A percentile compares a stretch with the other conserved stretches of the same genome.
phyloP scores from a whole-genome alignment of 2,329 filamentous ascomycete genomes.

The Microsporum canis region DNA sequence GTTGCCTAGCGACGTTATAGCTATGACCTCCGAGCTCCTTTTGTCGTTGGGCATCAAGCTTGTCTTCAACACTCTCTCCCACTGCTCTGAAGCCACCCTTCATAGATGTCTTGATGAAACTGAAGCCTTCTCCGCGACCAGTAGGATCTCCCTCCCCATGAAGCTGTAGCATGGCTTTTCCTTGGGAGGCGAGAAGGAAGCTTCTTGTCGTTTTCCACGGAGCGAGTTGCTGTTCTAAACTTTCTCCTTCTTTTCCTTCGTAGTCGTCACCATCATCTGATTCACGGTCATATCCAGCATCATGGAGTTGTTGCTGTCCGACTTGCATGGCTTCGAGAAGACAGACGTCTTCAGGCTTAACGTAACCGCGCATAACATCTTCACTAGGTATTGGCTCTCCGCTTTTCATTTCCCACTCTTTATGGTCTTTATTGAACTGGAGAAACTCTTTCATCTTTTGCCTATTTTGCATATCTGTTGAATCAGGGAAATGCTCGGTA shows the following conservation, averaged over 20 bases:
- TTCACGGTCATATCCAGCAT: constrained; percentile 69
- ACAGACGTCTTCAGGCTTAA: constrained; percentile 92
- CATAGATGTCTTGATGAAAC: constrained; percentile 96
- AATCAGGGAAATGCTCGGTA: constrained; percentile 83
- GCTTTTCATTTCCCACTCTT: constrained; percentile 70
- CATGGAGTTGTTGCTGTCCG: constrained; percentile 77
- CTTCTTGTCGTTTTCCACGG: constrained; percentile 97
- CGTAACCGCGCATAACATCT: constrained; percentile 68
- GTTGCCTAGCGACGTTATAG: constrained; percentile 93
- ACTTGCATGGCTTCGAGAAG: constrained; percentile 94
- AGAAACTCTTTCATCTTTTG: constrained; percentile 97
- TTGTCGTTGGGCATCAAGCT: constrained; percentile 64
- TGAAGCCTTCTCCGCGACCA: constrained; percentile 85
- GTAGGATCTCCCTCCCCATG: constrained; percentile 93
- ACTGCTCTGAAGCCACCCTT: constrained; percentile 92
- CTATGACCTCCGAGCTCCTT: constrained; percentile 72
- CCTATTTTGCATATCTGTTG: constrained; percentile 87
- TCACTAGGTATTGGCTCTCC: constrained; percentile 70
- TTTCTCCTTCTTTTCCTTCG: constrained; percentile 58
- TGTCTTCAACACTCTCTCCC: constrained; percentile 77
- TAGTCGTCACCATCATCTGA: constrained; percentile 56
- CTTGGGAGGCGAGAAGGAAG: constrained; percentile 83
- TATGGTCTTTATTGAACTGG: constrained; percentile 73
- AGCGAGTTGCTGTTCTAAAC: constrained; percentile 75
- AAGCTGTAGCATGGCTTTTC: constrained; percentile 92